Evolutionary conservation across 2,329 filamentous ascomycete genomes (phyloP), one percentile per base, ranked within the genome.

Genomic region (Diaporthe australafricana): DNA sequence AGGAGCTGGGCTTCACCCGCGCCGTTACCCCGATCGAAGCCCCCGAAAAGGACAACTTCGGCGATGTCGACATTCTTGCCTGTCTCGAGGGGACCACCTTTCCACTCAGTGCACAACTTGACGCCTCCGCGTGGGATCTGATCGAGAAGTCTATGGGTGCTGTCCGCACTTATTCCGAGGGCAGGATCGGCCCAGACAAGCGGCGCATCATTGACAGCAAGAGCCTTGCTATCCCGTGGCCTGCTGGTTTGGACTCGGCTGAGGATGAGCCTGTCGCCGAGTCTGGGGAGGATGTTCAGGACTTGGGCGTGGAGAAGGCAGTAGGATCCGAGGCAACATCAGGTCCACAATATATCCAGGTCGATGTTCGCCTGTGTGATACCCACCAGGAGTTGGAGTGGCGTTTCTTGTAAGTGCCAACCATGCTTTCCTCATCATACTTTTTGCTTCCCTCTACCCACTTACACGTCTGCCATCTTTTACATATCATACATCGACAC

Each of bases 41-140:
- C 0, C 93, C 93, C 0, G 90, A 79, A 1, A 96, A 96, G 80
- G 52, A 75, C 0, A 88, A 90, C 75, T 87, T 90, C 77, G 94
- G 94, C 25, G 94, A 96, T 75, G 83, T 97, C 47, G 94, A 96
- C 80, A 85, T 95, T 72, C 80, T 94, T 1, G 86, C 94, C 1
- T 82, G 84, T 0, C 68, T 79, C 0, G 77, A 78, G 60, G 65
- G 57, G 1, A 47, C 52, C 22, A 12, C 9, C 17, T 50, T 50
- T 22, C 35, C 40, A 30, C 17, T 27, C 4, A 35, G 16, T 6
- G 47, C 25, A 22, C 6, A 50, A 4, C 22, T 52, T 22, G 35
- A 52, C 32, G 20, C 20, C 8, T n/a, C 62, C 20, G n/a, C 42
- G 69, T 75, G 78, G 69, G 70, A 77, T 25, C 75, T 76, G 1